Percentiles rank a stretch among this genome's conserved stretches.
phyloP scores from a whole-genome alignment of 345 rosid genomes.

The Arabis alpina region DNA sequence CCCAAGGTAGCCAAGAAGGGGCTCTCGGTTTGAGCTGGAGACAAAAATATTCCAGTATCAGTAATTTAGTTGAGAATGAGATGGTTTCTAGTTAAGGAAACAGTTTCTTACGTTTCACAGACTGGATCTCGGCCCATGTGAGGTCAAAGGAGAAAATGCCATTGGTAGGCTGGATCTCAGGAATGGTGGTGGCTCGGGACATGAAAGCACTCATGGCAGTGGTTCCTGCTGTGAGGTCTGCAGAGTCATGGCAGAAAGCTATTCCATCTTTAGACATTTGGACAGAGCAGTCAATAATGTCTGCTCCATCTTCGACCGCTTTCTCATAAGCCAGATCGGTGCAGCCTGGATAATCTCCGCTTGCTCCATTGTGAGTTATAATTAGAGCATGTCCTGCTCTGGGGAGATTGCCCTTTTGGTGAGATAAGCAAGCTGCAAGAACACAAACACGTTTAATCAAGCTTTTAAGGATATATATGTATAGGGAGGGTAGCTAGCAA shows the following conservation, averaged over 20 bases:
- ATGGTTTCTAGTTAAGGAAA: constrained; percentile 25
- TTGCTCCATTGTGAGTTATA: constrained; percentile 85
- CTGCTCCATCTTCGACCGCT: constrained; percentile 79
- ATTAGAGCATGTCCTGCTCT: constrained; percentile 50
- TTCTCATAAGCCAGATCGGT: constrained; percentile 82
- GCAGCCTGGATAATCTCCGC: constrained; percentile 81
- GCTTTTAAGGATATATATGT: not conserved
- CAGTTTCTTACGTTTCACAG: constrained; percentile 61
- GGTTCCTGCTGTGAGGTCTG: constrained; percentile 63
- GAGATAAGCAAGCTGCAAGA: constrained; percentile 70
- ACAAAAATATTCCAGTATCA: constrained; percentile 5
- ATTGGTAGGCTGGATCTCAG: constrained; percentile 62
- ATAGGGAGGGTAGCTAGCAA: not conserved
- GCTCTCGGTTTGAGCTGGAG: constrained; percentile 71
- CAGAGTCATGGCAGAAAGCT: constrained; percentile 71
- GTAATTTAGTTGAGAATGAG: constrained; percentile 1
- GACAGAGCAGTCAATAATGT: constrained; percentile 77
- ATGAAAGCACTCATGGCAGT: constrained; percentile 63
- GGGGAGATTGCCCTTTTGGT: constrained; percentile 40
- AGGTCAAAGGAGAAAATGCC: constrained; percentile 93
- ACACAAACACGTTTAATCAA: not conserved
- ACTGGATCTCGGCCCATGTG: constrained; percentile 83
- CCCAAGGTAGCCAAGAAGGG: constrained; percentile 48
- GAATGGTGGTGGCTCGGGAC: constrained; percentile 54
- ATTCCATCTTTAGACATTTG: constrained; percentile 88